Evolutionary conservation across 768 basidiomycete genomes (phyloP).

Genomic region (Tremella fuciformis): DNA sequence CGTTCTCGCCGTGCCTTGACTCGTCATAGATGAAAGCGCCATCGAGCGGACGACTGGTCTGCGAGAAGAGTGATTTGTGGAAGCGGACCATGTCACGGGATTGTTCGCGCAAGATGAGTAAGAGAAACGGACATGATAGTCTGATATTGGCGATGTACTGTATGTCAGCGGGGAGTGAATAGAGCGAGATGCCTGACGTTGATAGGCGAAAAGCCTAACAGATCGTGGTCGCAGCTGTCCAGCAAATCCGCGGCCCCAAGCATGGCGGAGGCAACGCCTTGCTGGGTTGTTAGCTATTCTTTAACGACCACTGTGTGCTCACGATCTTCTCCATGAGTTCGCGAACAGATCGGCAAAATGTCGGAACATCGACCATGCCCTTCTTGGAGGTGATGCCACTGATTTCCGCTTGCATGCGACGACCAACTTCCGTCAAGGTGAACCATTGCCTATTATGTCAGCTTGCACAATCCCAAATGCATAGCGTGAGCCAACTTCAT

Average conservation of each 20-base stretch:
- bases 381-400: slow-evolving; percentile 3
- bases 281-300: slow-evolving; percentile 3
- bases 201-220: slow-evolving; percentile 34
- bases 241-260: slow-evolving; percentile 7
- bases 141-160: slow-evolving; percentile 25
- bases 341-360: slow-evolving; percentile 19
- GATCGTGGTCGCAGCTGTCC: slow-evolving; percentile 3
- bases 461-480: no score
- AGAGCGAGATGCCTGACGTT: slow-evolving; percentile 18
- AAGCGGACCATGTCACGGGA: slow-evolving; percentile 30
- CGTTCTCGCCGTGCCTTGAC: slow-evolving; percentile 1
- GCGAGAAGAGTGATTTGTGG: slow-evolving; percentile 12
- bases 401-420: slow-evolving; percentile 1
- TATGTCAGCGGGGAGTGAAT: not conserved
- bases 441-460: not conserved
- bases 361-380: slow-evolving; percentile 21
- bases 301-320: no score
- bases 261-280: slow-evolving; percentile 11
- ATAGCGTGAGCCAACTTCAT: slow-evolving; percentile 13
- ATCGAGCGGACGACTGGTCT: slow-evolving; percentile 1
- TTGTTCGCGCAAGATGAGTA: slow-evolving; percentile 29
- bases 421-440: not conserved
- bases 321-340: slow-evolving; percentile 26
- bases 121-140: slow-evolving; percentile 23
- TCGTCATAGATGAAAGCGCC: slow-evolving; percentile 15